Conservation (phyloP, 1,139 yeast genomes). For the Blastobotrys persicus region DNA sequence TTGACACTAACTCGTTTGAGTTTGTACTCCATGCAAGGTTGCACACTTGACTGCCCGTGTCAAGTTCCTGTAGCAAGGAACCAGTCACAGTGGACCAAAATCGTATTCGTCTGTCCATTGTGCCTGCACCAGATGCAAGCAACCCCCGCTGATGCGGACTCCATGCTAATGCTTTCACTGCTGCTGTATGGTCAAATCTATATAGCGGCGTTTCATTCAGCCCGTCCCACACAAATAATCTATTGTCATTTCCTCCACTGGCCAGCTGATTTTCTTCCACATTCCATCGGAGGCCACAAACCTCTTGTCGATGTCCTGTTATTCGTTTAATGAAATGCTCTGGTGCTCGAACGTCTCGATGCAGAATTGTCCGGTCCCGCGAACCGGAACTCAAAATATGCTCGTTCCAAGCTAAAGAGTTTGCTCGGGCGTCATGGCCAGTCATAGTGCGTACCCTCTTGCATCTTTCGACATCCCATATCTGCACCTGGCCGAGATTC, state of each 20-base stretch:
- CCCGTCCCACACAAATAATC: slow-evolving; percentile 81
- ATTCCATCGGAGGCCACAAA: slow-evolving; percentile 95
- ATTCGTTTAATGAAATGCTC: slow-evolving; percentile 75
- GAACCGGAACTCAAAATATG: slow-evolving; percentile 87
- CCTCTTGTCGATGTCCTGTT: slow-evolving; percentile 84
- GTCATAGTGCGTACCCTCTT: slow-evolving; percentile 87
- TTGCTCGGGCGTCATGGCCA: slow-evolving; percentile 83
- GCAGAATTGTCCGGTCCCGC: slow-evolving; percentile 78
- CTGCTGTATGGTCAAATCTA: slow-evolving; percentile 87
- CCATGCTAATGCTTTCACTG: slow-evolving; percentile 97
- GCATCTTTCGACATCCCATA: slow-evolving; percentile 89
- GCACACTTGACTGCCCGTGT: slow-evolving; percentile 96
- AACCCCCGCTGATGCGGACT: slow-evolving; percentile 95
- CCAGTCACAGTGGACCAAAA: slow-evolving; percentile 93
- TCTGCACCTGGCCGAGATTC: slow-evolving; percentile 79
- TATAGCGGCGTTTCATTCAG: slow-evolving; percentile 63
- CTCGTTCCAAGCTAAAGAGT: slow-evolving; percentile 92
- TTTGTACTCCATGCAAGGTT: slow-evolving; percentile 91
- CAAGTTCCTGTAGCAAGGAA: slow-evolving; percentile 65
- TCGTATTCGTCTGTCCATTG: slow-evolving; percentile 86
- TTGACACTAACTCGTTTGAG: slow-evolving; percentile 87
- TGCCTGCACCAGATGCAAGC: slow-evolving; percentile 95
- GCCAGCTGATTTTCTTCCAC: slow-evolving; percentile 67
- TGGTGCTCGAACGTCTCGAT: slow-evolving; percentile 87
- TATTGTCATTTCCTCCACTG: slow-evolving; percentile 73